Base-by-base conservation (phyloP, 192 early-diverging fungal species). In the Backusella tarrabulga region DNA sequence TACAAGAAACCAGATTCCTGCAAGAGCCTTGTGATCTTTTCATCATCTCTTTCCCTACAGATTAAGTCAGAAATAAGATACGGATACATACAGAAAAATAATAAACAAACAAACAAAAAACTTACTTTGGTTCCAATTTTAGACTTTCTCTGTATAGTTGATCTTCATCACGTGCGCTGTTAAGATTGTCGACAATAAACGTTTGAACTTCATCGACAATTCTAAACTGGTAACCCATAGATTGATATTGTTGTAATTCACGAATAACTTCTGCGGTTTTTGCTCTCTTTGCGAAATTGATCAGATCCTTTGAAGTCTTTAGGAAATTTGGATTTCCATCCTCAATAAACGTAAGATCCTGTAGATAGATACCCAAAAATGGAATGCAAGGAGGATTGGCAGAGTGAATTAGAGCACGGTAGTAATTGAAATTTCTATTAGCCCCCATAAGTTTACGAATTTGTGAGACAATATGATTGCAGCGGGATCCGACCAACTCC, bases 281-380 rank as follows among this genome's bases (percentile, higher is more conserved):
- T 81, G 89, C 90, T 68, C 94, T 90, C 85, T 98, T 98, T 72
- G 89, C 90, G 85, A 98, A 98, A 83, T 99, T 99, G 85, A 99
- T 97, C 44, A 97, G 83, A 19, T 86, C 83, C 15, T 88, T 85
- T 14, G 84, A 76, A 77, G 82, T 88, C 60, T 88, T 85, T 7
- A 98, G 75, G 72, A 87, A 85, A 78, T 97, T 89, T 23, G 92
- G 87, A 81, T 96, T 97, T 36, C 96, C 96, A 72, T 98, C 97
- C 77, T 97, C 93, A 54, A 97, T 94, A 85, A 98, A 97, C 21
- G 95, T 96, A 78, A 98, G 82, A 81, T 98, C 97, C 69, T 93
- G 93, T 71, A 97, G 81, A 76, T 97, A 96, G 41, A 94, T 81
- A 66, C 89, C 89, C 34, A 90, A 72, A 81, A 98, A 98, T 0